These are phyloP conservation scores for Acidiella bohemica DNA, from an alignment of 495 filamentous ascomycete genomes.

Conservation along the genomic window DNA sequence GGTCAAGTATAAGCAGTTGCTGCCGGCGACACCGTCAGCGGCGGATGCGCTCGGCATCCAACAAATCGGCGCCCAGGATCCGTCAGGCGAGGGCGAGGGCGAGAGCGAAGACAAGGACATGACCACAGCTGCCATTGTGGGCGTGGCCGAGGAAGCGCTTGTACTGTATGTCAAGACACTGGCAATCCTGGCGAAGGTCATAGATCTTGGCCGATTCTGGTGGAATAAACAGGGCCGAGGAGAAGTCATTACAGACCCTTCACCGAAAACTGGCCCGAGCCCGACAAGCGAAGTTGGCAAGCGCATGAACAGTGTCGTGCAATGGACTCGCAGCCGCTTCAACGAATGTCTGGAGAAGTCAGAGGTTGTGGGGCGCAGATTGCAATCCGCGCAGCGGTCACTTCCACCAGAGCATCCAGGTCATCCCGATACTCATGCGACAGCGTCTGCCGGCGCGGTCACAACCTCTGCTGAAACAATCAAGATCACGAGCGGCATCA, in stretches of 20 bases:
- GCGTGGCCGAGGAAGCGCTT: slow-evolving; percentile 83
- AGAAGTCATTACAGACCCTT: slow-evolving; percentile 35
- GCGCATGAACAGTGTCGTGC: slow-evolving; percentile 82
- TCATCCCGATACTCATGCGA: slow-evolving; percentile 63
- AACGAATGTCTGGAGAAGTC: slow-evolving; percentile 95
- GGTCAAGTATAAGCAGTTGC: slow-evolving; percentile 92
- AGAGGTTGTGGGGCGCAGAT: slow-evolving; percentile 73
- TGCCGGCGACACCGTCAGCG: slow-evolving; percentile 70
- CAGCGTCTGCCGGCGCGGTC: slow-evolving; percentile 37
- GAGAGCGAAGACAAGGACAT: slow-evolving; percentile 49
- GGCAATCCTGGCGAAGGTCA: slow-evolving; percentile 77
- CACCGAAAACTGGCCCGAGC: slow-evolving; percentile 25
- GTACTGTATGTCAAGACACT: slow-evolving; percentile 93
- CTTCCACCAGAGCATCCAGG: slow-evolving; percentile 74
- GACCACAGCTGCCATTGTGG: slow-evolving; percentile 72
- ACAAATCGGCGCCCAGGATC: slow-evolving; percentile 34
- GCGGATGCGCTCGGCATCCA: slow-evolving; percentile 54
- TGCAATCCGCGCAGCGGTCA: slow-evolving; percentile 73
- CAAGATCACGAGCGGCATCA: slow-evolving; percentile 60
- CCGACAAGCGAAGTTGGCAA: slow-evolving; percentile 21
- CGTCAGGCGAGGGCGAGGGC: slow-evolving; percentile 26
- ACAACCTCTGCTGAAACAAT: slow-evolving; percentile 49
- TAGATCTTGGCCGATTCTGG: slow-evolving; percentile 91
- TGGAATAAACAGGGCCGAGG: slow-evolving; percentile 58
- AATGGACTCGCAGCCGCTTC: slow-evolving; percentile 87